Conservation (phyloP, 805 yeast genomes). For the Zygotorulaspora danielsina region DNA sequence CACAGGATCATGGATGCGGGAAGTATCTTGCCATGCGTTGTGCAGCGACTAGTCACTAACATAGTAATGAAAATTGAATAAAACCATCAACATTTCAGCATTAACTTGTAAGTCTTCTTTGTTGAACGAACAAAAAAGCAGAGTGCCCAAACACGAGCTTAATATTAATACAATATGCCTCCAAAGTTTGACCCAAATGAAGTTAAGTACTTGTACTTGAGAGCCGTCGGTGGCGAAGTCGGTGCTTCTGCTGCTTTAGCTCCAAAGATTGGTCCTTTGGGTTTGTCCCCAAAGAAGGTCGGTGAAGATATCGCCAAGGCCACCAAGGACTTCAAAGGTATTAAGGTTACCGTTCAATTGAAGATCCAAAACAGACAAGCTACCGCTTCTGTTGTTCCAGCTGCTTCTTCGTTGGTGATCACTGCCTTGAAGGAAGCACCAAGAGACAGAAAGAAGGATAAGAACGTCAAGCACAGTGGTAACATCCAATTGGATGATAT, state of each 20-base stretch:
- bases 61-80: slow-evolving; percentile 1
- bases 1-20: no score
- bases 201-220: slow-evolving; percentile 96
- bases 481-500: slow-evolving; percentile 96
- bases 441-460: slow-evolving; percentile 99
- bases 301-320: slow-evolving; percentile 99
- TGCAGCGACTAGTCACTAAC: background rate
- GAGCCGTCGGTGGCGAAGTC: slow-evolving; percentile 99
- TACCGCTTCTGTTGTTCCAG: slow-evolving; percentile 96
- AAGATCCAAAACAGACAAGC: slow-evolving; percentile 99
- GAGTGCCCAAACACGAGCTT: slow-evolving; percentile 18
- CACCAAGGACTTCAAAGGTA: slow-evolving; percentile 98
- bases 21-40: background rate
- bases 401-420: slow-evolving; percentile 98
- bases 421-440: slow-evolving; percentile 99
- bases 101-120: background rate
- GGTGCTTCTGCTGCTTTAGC: slow-evolving; percentile 99
- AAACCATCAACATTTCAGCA: background rate
- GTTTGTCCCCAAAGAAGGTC: slow-evolving; percentile 99
- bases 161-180: slow-evolving; percentile 58
- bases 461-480: slow-evolving; percentile 99
- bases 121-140: slow-evolving; percentile 2
- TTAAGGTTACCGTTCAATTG: slow-evolving; percentile 97
- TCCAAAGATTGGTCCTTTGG: slow-evolving; percentile 99
- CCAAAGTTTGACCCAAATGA: slow-evolving; percentile 98